Base-by-base conservation (phyloP, 148 eudicot genomes). In the Rhododendron mucronatum region DNA sequence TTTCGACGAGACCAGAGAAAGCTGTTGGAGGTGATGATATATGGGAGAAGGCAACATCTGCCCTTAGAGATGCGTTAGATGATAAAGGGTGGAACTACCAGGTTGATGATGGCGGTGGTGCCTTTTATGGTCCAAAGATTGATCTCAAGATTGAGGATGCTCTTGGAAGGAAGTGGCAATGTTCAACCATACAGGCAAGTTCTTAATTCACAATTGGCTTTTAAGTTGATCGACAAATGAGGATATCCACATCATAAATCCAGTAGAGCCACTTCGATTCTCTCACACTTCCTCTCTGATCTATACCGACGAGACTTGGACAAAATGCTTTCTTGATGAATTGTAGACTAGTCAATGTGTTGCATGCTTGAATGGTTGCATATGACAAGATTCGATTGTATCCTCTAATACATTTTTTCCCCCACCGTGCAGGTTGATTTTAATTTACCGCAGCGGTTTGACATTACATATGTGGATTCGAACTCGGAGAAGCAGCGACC, bases 61-160 rank as follows among this genome's bases (percentile, higher is more conserved):
- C 98, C 78, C 95, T 97, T 51, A 94, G 90, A 94, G 94, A 94
- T 78, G 99, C 99, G 80, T 89, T 97, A 53, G 89, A 92, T 87
- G 99, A 95, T 91, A 97, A 97, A 90, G 99, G 99, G 18, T 97
- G 99, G 99, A 90, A 89, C 83, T 97, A 95, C 88, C 90, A 95
- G 88, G 88, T 97, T 81, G 99, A 97, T 88, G 98, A 93, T 86
- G 99, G 99, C 65, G 99, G 99, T 50, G 99, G 99, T 78, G 99
- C 99, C 74, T 97, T 97, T 82, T 97, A 97, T 87, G 99, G 99
- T 69, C 99, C 99, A 21, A 97, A 97, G 87, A 97, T 97, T 84
- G 99, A 97, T 91, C 98, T 97, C 85, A 97, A 97, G 90, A 97
- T 97, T 81, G 99, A 97, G 91, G 99, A 97, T 91, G 99, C 99